These are phyloP conservation scores for Fomitopsis pulvina DNA, from an alignment of 768 basidiomycete genomes.

Conservation along the genomic window DNA sequence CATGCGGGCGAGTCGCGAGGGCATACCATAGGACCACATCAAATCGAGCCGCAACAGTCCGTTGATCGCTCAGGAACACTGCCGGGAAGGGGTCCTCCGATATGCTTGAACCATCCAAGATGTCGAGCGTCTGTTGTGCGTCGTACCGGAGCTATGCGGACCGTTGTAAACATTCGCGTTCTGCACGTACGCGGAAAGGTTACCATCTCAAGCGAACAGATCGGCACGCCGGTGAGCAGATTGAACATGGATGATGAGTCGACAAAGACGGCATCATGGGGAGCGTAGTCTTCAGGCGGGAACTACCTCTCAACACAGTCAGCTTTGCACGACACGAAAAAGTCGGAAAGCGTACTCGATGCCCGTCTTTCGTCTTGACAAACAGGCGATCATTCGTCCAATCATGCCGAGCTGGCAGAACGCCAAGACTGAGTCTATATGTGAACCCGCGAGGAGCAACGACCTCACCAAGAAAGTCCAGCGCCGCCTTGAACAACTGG, in stretches of 20 bases:
- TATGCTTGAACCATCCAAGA: constrained; percentile 41
- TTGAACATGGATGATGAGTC: constrained; percentile 77
- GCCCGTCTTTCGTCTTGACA: constrained; percentile 48
- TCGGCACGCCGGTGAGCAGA: constrained; percentile 66
- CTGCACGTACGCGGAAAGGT: constrained; percentile 12
- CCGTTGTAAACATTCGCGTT: constrained; percentile 4
- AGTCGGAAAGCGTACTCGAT: constrained; percentile 36
- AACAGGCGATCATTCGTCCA: constrained; percentile 53
- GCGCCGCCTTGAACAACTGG: constrained; percentile 78
- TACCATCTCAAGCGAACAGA: constrained; percentile 75
- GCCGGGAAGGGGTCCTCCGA: constrained; percentile 59
- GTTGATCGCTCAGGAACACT: constrained; percentile 69
- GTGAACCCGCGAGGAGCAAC: neutral
- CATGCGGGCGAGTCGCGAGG: constrained; percentile 11
- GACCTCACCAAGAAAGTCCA: constrained; percentile 75
- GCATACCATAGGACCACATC: constrained; percentile 69
- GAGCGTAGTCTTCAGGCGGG: constrained; percentile 47
- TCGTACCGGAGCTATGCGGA: constrained; percentile 60
- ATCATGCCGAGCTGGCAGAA: constrained; percentile 57
- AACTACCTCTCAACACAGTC: constrained; percentile 35
- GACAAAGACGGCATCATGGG: constrained; percentile 57
- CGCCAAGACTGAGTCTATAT: neutral
- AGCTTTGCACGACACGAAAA: constrained; percentile 3
- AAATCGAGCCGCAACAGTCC: constrained; percentile 58
- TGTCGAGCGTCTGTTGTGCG: constrained; percentile 64